Base-by-base conservation (phyloP, 2,329 filamentous ascomycete genomes). In the Cercospora brassicicola region DNA sequence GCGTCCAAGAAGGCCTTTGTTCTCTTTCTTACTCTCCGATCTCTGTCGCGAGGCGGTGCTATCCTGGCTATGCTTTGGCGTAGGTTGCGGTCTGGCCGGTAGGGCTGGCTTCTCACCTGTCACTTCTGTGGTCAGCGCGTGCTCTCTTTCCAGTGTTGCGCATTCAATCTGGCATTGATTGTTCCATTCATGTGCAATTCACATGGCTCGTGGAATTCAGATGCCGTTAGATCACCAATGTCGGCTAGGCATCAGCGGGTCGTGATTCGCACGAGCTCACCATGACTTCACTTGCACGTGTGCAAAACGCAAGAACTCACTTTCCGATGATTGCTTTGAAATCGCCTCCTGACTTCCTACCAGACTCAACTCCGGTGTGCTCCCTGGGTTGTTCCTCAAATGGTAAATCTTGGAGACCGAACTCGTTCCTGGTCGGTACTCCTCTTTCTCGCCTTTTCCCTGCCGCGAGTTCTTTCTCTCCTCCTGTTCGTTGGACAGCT, bases 291-390 rank as follows among this genome's bases (percentile, higher is more conserved):
- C 45, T 56, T 33, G 28, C 48, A n/a, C 51, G 9, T n/a, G 26
- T 20, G 30, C 33, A 20, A 33, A 9, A 13, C n/a, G 30, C 23
- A 11, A 30, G 20, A 33, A 75, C 74, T 73, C 72, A 78, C 76
- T 69, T 71, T 77, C 74, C 67, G 66, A 66, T 20, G 70, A 67
- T 20, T 67, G 62, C 65, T 74, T 74, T 59, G 68, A 62, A 48
- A 73, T 67, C 55, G 72, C 74, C 65, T 77, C 76, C 57, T 73
- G 71, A 62, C 76, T 77, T 30, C 75, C 73, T 45, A 78, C 70
- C 71, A 78, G 64, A 69, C 78, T 81, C 64, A 85, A 73, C 65
- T 84, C 82, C 55, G 83, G 82, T 59, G 83, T 83, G 42, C 83
- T 84, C 31, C 81, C 82, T n/a, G 81, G 78, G 64, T 77, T 78